These are phyloP conservation scores for Phytophthora niederhauseri DNA, from an alignment of 352 stramenopile species.

Conservation along the genomic window DNA sequence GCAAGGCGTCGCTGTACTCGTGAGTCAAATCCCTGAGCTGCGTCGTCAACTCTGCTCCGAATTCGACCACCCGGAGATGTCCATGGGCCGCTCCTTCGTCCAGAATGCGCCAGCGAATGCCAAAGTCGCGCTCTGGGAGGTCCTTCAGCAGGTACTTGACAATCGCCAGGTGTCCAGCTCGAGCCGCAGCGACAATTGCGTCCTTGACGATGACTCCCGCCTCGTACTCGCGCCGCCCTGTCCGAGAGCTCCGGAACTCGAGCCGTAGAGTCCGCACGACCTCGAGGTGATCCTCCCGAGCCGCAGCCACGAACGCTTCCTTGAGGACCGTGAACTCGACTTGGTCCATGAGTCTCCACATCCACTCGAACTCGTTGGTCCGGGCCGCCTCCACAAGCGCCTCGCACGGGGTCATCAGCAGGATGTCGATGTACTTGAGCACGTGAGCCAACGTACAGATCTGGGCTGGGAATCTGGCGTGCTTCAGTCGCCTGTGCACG, in stretches of 20 bases:
- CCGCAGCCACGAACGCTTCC: background rate
- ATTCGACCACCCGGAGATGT: background rate
- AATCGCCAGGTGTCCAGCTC: background rate
- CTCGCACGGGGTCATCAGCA: too few relatives aligned
- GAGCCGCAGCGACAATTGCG: background rate
- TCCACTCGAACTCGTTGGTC: background rate
- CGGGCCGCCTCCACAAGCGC: background rate
- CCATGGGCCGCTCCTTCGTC: background rate
- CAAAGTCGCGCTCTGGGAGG: background rate
- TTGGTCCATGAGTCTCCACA: background rate
- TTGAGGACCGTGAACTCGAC: background rate
- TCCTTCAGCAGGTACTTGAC: background rate
- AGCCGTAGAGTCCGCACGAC: background rate
- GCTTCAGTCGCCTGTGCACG: too few relatives aligned
- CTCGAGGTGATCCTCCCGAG: background rate
- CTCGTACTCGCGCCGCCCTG: background rate
- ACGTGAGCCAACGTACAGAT: too few relatives aligned
- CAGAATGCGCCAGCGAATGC: background rate
- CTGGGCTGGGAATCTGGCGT: too few relatives aligned
- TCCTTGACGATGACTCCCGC: background rate
- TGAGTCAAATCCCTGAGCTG: background rate
- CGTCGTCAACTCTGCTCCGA: background rate
- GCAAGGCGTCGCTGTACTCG: background rate
- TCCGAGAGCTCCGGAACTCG: background rate
- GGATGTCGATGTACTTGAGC: too few relatives aligned